A percentile compares a stretch with the other conserved stretches of the same genome.
Conservation (phyloP, 2,329 filamentous ascomycete genomes). For the Monosporascus sp. region DNA sequence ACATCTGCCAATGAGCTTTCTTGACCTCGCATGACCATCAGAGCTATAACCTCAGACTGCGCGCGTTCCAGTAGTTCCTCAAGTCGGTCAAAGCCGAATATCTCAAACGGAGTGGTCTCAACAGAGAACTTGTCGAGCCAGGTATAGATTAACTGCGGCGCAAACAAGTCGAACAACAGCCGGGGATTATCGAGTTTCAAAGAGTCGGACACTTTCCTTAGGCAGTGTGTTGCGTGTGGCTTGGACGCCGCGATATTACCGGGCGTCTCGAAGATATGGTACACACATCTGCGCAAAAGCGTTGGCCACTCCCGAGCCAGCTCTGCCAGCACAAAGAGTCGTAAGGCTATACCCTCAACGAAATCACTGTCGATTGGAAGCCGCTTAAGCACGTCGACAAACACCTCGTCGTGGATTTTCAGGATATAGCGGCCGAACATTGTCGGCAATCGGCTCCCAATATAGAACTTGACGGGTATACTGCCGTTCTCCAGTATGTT, state of each 20-base stretch:
- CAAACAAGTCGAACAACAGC: conserved; percentile 76
- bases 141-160: conserved; percentile 83
- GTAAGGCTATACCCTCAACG: conserved; percentile 78
- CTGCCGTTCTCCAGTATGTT: conserved; percentile 62
- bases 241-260: conserved; percentile 62
- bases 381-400: conserved; percentile 74
- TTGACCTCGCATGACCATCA: conserved; percentile 77
- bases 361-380: conserved; percentile 69
- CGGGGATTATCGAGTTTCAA: conserved; percentile 62
- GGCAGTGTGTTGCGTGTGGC: conserved; percentile 67
- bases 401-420: conserved; percentile 75
- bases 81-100: conserved; percentile 73
- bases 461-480: conserved; percentile 69
- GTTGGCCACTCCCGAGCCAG: conserved; percentile 83
- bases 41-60: conserved; percentile 71
- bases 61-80: conserved; percentile 64
- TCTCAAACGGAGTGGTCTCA: conserved; percentile 71
- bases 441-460: conserved; percentile 63
- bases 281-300: conserved; percentile 78
- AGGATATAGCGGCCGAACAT: conserved; percentile 82
- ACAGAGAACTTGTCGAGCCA: conserved; percentile 71
- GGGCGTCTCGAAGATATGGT: conserved; percentile 89
- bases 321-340: conserved; percentile 69
- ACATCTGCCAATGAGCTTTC: conserved; percentile 58
- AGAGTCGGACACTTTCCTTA: conserved; percentile 59